A percentile compares a stretch with the other conserved stretches of the same genome.
These are phyloP conservation scores for Immersiporthe knoxdaviesiana DNA, from an alignment of 2,329 filamentous ascomycete species.

Conservation along the genomic window DNA sequence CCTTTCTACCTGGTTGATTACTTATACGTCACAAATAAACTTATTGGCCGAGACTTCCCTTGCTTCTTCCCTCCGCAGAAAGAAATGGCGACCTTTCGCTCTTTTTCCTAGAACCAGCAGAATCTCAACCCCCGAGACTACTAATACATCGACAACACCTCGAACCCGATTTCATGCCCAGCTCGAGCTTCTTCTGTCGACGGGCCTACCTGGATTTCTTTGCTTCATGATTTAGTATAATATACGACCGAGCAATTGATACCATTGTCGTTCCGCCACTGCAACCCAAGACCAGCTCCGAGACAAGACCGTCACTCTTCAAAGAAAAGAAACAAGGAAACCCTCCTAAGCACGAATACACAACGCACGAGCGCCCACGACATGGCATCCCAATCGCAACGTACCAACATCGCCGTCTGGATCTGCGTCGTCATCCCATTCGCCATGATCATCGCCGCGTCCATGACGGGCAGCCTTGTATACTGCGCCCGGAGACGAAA, in stretches of 20 bases:
- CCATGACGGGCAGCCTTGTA: background rate
- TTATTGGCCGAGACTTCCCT: background rate
- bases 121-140: background rate
- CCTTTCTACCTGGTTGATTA: background rate
- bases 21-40: background rate
- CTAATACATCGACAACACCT: background rate
- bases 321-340: background rate
- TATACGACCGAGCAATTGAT: background rate
- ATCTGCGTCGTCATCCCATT: constrained; percentile 29
- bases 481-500: constrained; percentile 4
- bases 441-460: constrained; percentile 13
- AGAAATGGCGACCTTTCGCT: background rate
- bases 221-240: too few species aligned
- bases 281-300: background rate
- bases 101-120: background rate
- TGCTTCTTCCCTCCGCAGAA: background rate
- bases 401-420: constrained; percentile 9
- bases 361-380: background rate
- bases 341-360: background rate
- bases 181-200: background rate
- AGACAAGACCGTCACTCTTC: background rate
- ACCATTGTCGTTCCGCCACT: background rate
- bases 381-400: background rate
- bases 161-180: background rate
- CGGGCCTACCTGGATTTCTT: background rate